These are phyloP conservation scores for Microthyrium microscopicum DNA, from an alignment of 2,329 filamentous ascomycete species.

Conservation along the genomic window DNA sequence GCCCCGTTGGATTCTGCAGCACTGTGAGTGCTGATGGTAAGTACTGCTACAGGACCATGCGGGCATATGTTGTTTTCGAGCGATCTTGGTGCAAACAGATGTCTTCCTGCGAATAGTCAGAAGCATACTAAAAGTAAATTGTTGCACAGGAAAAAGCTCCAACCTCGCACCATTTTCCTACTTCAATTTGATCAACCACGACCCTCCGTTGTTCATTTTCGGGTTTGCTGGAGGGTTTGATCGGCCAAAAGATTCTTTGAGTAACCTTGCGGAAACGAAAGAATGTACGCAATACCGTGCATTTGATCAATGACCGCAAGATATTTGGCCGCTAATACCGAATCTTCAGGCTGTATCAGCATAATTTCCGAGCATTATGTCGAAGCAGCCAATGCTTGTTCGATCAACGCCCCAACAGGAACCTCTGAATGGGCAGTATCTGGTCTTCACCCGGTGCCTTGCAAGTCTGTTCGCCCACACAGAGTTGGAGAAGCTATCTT, in stretches of 20 bases:
- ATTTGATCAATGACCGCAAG: conserved; percentile 1
- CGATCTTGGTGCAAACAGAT: neutral
- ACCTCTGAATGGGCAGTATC: conserved; percentile 63
- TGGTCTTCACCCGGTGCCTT: conserved; percentile 55
- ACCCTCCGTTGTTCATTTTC: conserved; percentile 67
- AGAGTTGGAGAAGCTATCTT: conserved; percentile 73
- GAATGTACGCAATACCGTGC: conserved; percentile 38
- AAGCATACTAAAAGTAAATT: neutral
- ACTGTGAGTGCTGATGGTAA: conserved; percentile 44
- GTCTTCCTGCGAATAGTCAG: neutral
- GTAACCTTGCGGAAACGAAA: conserved; percentile 51
- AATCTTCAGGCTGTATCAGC: conserved; percentile 55
- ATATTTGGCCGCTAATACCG: too few relatives aligned
- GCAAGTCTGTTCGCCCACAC: conserved; percentile 48
- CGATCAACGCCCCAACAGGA: conserved; percentile 62
- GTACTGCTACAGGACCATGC: neutral
- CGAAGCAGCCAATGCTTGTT: conserved; percentile 74
- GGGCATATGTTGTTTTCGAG: neutral
- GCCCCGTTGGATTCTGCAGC: conserved; percentile 55
- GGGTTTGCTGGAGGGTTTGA: conserved; percentile 41
- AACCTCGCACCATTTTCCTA: conserved; percentile 86
- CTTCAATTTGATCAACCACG: conserved; percentile 68
- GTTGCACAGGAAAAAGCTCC: conserved; percentile 22
- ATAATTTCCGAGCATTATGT: conserved; percentile 72
- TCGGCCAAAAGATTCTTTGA: conserved; percentile 60